phyloP scores from a whole-genome alignment of 2,329 filamentous ascomycete species.

The Fonsecaea pugnacius region DNA sequence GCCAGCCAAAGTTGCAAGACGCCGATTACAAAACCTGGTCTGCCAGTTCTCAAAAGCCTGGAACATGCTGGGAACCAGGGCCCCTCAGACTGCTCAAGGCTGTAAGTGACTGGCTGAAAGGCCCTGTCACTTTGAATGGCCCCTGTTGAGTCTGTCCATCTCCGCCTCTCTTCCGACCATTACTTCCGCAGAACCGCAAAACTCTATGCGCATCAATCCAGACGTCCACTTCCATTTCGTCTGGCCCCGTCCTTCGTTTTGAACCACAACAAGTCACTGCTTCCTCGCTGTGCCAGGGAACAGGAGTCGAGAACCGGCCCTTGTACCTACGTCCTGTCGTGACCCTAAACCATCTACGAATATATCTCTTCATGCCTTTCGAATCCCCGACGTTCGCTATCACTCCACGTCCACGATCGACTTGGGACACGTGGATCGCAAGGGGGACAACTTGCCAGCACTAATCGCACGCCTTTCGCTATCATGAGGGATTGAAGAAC shows the following conservation, averaged over 20 bases:
- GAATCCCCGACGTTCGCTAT: conserved; percentile 10
- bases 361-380: conserved; percentile 18
- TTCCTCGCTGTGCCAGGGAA: neutral
- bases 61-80: conserved; percentile 9
- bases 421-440: conserved; percentile 4
- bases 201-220: conserved; percentile 8
- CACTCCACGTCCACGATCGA: conserved; percentile 7
- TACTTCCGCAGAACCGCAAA: conserved; percentile 9
- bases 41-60: conserved; percentile 11
- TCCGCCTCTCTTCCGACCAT: conserved; percentile 12
- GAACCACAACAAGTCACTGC: conserved; percentile 6
- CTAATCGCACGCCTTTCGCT: conserved; percentile 5
- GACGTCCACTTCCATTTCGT: conserved; percentile 4
- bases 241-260: conserved; percentile 16
- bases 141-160: conserved; percentile 8
- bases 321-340: neutral
- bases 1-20: conserved; percentile 5
- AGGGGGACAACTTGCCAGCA: conserved; percentile 8
- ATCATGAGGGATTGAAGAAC: conserved; percentile 23
- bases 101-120: conserved; percentile 13
- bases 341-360: neutral
- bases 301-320: neutral
- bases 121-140: conserved; percentile 1
- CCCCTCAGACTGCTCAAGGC: conserved; percentile 13
- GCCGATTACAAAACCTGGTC: conserved; percentile 6